Percentiles rank a stretch among this genome's conserved stretches.
These are phyloP conservation scores for Mycosphaerelloides madeirae DNA, from an alignment of 2,329 filamentous ascomycete species.

Conservation along the genomic window DNA sequence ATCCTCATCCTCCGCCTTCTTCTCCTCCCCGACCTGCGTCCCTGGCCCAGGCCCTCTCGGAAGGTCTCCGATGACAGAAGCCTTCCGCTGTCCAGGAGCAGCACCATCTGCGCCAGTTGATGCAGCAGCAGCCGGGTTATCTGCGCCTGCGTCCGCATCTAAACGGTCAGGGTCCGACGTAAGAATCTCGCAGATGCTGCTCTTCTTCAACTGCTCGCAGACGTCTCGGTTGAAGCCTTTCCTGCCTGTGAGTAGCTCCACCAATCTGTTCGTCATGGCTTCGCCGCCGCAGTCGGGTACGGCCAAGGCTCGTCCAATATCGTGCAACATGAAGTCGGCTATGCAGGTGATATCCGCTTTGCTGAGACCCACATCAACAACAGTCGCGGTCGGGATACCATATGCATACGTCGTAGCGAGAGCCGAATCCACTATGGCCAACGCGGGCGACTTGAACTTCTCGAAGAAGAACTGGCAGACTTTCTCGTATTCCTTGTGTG, in stretches of 20 bases:
- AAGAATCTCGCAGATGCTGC: slow-evolving; percentile 58
- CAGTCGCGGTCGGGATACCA: slow-evolving; percentile 72
- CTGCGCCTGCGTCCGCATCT: slow-evolving; percentile 39
- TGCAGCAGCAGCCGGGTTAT: slow-evolving; percentile 53
- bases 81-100: slow-evolving; percentile 38
- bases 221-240: slow-evolving; percentile 58
- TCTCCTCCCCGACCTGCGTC: slow-evolving; percentile 51
- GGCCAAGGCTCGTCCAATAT: slow-evolving; percentile 59
- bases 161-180: slow-evolving; percentile 52
- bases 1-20: slow-evolving; percentile 55
- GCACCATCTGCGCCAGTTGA: slow-evolving; percentile 51
- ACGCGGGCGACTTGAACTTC: slow-evolving; percentile 88
- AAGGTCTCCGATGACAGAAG: slow-evolving; percentile 39
- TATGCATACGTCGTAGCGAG: slow-evolving; percentile 78
- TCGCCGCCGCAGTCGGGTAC: slow-evolving; percentile 74
- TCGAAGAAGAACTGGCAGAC: slow-evolving; percentile 95
- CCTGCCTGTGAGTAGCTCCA: slow-evolving; percentile 55
- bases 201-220: slow-evolving; percentile 62
- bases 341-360: slow-evolving; percentile 93
- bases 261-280: slow-evolving; percentile 71
- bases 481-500: slow-evolving; percentile 75
- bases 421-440: slow-evolving; percentile 85
- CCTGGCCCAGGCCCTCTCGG: slow-evolving; percentile 52
- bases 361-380: slow-evolving; percentile 85
- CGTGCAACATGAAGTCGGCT: slow-evolving; percentile 72